Evolutionary conservation across 2,329 filamentous ascomycete genomes (phyloP).

Genomic region (Aspergillus phoenicis): DNA sequence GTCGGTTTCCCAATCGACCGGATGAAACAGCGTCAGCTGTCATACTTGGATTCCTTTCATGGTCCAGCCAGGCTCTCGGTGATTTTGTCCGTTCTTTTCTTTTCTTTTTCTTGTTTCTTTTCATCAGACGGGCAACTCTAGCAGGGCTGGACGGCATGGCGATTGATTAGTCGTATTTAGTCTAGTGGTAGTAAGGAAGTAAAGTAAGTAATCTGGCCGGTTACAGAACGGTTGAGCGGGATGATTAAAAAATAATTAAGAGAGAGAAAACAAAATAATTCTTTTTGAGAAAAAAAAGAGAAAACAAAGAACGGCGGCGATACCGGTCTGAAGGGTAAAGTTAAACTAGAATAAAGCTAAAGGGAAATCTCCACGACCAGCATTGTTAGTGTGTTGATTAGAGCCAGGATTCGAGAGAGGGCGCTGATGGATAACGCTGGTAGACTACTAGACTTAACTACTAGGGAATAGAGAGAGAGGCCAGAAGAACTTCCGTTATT

Average conservation of each 20-base stretch:
- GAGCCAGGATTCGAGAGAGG: not conserved
- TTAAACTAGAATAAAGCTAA: constrained; percentile 5
- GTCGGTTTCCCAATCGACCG: constrained; percentile 14
- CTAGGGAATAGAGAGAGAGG: not conserved
- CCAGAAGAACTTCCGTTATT: not conserved
- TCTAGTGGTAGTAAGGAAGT: no score
- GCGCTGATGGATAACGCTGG: not conserved
- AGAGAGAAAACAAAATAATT: not conserved
- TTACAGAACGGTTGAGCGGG: no score
- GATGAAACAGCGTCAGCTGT: constrained; percentile 19
- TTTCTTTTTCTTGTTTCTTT: not conserved
- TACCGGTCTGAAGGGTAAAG: not conserved
- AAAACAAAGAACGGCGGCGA: not conserved
- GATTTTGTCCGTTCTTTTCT: not conserved
- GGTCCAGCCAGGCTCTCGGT: not conserved
- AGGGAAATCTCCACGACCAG: constrained; percentile 3
- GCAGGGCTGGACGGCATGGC: not conserved
- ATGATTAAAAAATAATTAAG: not conserved
- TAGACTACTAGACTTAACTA: no score
- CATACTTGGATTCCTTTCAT: not conserved
- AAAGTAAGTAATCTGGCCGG: no score
- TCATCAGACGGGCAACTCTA: not conserved
- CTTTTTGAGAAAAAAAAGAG: not conserved
- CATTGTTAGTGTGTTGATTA: not conserved
- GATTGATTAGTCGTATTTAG: no score